Base-by-base conservation (phyloP, 805 yeast genomes). In the Wickerhamiella occidentalis region DNA sequence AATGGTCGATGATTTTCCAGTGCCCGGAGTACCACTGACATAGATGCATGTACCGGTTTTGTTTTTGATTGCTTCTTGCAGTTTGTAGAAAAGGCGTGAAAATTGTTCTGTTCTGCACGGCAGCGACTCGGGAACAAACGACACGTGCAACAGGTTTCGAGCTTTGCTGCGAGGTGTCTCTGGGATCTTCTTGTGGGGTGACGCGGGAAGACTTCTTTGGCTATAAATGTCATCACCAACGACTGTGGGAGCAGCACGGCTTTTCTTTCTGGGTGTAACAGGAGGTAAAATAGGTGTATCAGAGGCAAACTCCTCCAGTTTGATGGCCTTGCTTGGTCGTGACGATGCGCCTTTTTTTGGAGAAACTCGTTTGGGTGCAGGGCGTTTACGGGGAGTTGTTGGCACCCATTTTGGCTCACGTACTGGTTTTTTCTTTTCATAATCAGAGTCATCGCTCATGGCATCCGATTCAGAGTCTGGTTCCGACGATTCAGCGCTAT, bases 11-110 rank as follows among this genome's bases (percentile, higher is more conserved):
- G 98, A 90, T 61, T 92, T 92, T 11, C 98, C 98, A 1, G 94
- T 90, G 7, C 99, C 99, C 0, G 99, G 98, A 0, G 96, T 86
- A 3, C 99, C 99, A 64, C 95, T 85, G 9, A 92, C 79, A 61
- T 88, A 92, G 5, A 92, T 65, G 55, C 95, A 85, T 6, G 88
- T 75, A 0, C 97, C 96, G 1, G 82, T 74, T 38, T 76, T 75
- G 13, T 80, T 74, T 43, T 72, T 72, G 29, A 90, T 76, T 0
- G 95, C 83, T 41, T 78, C 72, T 56, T 86, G 87, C 3, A 92
- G 62, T 38, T 78, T 77, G 40, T 76, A 61, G 62, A 79, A 85
- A 3, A 92, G 68, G 49, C 79, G 75, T 8, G 79, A 75, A 60
- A 82, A 87, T 62, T 92, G 94, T 18, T 75, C 74, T 54, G 86